These are phyloP conservation scores for Saccharomycopsis phalli DNA, from an alignment of 1,139 yeast genomes.

Conservation along the genomic window DNA sequence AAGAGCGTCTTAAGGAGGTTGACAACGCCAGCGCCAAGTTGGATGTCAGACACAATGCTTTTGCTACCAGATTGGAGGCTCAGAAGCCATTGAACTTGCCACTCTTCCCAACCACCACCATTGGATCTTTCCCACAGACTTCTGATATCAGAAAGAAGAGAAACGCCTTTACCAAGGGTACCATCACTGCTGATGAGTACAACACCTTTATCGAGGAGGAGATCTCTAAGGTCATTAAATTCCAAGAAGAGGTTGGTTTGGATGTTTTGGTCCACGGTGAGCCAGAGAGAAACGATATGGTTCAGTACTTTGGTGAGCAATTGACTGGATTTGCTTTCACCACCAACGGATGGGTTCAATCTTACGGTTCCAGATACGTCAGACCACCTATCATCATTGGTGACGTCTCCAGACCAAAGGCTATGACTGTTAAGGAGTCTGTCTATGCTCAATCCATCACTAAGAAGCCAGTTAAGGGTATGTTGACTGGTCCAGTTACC, in stretches of 20 bases:
- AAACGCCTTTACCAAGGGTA: slow-evolving; percentile 96
- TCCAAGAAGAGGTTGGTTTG: slow-evolving; percentile 98
- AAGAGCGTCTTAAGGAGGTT: slow-evolving; percentile 77
- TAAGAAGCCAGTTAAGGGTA: slow-evolving; percentile 96
- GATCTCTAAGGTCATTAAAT: slow-evolving; percentile 89
- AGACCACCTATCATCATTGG: slow-evolving; percentile 99
- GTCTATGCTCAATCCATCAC: slow-evolving; percentile 97
- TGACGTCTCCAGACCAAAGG: slow-evolving; percentile 96
- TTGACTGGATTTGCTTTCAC: slow-evolving; percentile 97
- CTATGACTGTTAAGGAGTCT: slow-evolving; percentile 98
- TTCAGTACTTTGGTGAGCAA: slow-evolving; percentile 99
- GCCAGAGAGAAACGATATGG: slow-evolving; percentile 99
- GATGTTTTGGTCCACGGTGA: slow-evolving; percentile 99
- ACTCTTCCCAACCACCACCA: slow-evolving; percentile 98
- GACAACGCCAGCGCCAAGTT: slow-evolving; percentile 45
- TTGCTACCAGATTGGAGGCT: slow-evolving; percentile 77
- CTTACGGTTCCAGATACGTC: slow-evolving; percentile 98
- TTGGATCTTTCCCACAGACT: slow-evolving; percentile 99
- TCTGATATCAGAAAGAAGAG: slow-evolving; percentile 97
- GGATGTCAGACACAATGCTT: slow-evolving; percentile 79
- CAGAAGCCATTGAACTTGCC: slow-evolving; percentile 92
- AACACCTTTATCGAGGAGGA: slow-evolving; percentile 94
- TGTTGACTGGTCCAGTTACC: slow-evolving; percentile 99
- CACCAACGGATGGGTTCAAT: slow-evolving; percentile 99
- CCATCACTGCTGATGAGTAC: slow-evolving; percentile 87